Percentiles rank a stretch among this genome's conserved stretches.
These are phyloP conservation scores for Cytospora leucostoma DNA, from an alignment of 2,329 filamentous ascomycete species.

Conservation along the genomic window DNA sequence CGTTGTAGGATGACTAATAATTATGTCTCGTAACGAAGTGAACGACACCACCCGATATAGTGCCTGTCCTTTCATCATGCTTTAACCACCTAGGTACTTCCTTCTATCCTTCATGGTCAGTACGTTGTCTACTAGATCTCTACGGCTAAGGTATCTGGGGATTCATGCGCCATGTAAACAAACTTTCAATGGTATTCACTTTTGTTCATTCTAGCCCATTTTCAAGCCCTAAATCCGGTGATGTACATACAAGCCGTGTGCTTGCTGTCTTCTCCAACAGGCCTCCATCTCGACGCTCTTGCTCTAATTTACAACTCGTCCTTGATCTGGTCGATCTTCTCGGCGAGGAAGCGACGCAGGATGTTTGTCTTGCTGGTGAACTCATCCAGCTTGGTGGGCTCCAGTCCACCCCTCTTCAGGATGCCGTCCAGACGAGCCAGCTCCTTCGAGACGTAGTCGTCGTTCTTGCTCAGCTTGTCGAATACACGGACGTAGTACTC, in stretches of 20 bases:
- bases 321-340: constrained; percentile 60
- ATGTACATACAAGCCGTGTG: not conserved
- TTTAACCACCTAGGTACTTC: too few relatives aligned
- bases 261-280: too few relatives aligned
- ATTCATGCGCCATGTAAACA: not conserved
- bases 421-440: constrained; percentile 76
- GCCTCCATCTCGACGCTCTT: too few relatives aligned
- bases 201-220: not conserved
- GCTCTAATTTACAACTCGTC: constrained; percentile 64
- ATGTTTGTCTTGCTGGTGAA: constrained; percentile 86
- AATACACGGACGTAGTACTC: constrained; percentile 94
- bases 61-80: too few relatives aligned
- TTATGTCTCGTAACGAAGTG: not conserved
- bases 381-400: constrained; percentile 85
- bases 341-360: constrained; percentile 71
- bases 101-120: not conserved
- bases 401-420: constrained; percentile 82
- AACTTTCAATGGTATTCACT: not conserved
- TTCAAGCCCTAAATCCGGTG: not conserved
- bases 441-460: constrained; percentile 83
- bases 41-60: too few relatives aligned
- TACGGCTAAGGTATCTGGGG: not conserved
- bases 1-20: not conserved
- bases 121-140: not conserved
- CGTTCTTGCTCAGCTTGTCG: constrained; percentile 77